A percentile compares a stretch with the other conserved stretches of the same genome.
Conservation (phyloP, 768 basidiomycete species). For the Boletellus ananas region DNA sequence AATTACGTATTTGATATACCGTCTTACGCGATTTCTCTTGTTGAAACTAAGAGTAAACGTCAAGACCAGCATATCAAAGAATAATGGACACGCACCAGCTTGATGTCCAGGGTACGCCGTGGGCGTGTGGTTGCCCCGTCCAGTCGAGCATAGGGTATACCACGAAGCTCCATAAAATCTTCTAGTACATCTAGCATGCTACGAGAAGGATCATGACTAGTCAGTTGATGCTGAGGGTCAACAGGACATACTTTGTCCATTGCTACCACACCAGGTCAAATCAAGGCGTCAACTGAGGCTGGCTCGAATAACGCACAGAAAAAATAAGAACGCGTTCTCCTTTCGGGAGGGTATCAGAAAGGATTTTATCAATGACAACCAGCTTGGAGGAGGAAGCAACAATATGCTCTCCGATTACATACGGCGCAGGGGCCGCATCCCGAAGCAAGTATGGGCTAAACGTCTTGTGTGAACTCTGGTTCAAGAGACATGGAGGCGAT, state of each 20-base stretch:
- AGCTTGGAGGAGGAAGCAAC: slow-evolving; percentile 55
- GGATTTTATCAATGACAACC: slow-evolving; percentile 55
- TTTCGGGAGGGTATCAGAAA: slow-evolving; percentile 52
- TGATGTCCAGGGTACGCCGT: slow-evolving; percentile 55
- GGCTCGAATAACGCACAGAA: slow-evolving; percentile 33
- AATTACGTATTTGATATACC: background rate
- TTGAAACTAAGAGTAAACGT: slow-evolving; percentile 43
- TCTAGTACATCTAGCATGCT: slow-evolving; percentile 70
- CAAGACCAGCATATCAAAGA: background rate
- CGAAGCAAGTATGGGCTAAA: slow-evolving; percentile 51
- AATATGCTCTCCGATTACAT: slow-evolving; percentile 50
- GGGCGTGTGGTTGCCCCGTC: slow-evolving; percentile 54
- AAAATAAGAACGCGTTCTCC: slow-evolving; percentile 67
- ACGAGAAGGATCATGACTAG: slow-evolving; percentile 5
- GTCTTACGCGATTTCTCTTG: slow-evolving; percentile 51
- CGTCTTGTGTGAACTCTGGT: slow-evolving; percentile 2
- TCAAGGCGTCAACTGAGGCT: background rate
- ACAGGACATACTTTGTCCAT: slow-evolving; percentile 46
- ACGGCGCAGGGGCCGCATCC: slow-evolving; percentile 47
- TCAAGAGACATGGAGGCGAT: background rate
- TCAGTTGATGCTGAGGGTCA: background rate
- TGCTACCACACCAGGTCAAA: slow-evolving; percentile 39
- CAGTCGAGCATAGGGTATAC: slow-evolving; percentile 56
- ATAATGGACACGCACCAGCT: slow-evolving; percentile 37
- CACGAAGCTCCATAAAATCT: slow-evolving; percentile 60